Base-by-base conservation (phyloP, 1,284 basidiomycete species). In the Ganoderma lucidum region DNA sequence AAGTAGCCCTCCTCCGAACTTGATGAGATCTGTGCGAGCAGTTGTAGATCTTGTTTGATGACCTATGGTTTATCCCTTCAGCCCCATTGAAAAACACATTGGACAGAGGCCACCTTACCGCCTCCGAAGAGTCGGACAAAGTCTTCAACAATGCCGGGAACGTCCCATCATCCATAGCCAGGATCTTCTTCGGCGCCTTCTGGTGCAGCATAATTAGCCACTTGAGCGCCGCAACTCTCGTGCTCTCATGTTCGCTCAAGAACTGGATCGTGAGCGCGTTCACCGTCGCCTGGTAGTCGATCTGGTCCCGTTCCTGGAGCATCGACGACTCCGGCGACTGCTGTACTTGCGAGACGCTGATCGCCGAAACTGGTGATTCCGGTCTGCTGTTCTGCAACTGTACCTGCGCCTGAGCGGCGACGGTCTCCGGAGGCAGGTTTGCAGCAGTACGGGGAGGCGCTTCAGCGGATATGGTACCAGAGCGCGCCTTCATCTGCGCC, bases 161-260 rank as follows among this genome's bases (percentile, higher is more conserved):
- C 1, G 97, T 99, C 10, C 96, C 96, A 75, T 99, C 97, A 77
- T 99, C 96, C 89, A 98, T 94, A 0, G 96, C 94, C 64, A 99
- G 84, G 71, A 98, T 97, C 95, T 97, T 98, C 81, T 93, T 94
- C 0, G 98, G 98, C 23, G 96, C 95, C 79, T 99, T 99, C 78
- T 96, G 93, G 81, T 99, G 98, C 65, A 99, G 83, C 98, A 99
- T 99, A 63, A 98, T 91, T 41, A 99, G 84, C 98, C 98, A 99
- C 82, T 98, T 96, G 73, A 99, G 83, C 3, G 97, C 96, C 32
- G 96, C 95, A 6, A 99, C 95, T 55, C 97, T 86, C 0, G 98
- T 99, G 78, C 98, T 96, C 77, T 98, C 97, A 78, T 96, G 96
- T 80, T 99, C 96, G 80, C 96, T 97, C 79, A 98, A 80, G 78